Percentiles rank a stretch among this genome's conserved stretches.
phyloP scores from a whole-genome alignment of 139 green algal genomes.

The Protoeuglena noctilucae region DNA sequence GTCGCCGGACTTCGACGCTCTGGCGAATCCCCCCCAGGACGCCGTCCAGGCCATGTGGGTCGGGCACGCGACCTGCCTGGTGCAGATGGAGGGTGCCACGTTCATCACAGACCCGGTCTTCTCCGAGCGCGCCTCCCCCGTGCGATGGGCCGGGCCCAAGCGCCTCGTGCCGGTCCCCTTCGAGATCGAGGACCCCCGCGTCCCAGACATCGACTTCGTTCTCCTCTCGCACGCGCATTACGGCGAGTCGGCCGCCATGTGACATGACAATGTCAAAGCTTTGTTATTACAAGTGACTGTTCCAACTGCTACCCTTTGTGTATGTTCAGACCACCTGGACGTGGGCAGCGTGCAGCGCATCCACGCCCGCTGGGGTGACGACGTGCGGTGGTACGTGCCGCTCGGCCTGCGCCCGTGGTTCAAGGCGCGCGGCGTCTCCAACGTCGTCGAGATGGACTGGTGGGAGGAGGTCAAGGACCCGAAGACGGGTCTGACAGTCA shows the following conservation, averaged over 20 bases:
- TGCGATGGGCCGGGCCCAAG: conserved; percentile 28
- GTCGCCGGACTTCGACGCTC: conserved; percentile 8
- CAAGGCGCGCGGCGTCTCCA: conserved; percentile 14
- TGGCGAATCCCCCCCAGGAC: neutral
- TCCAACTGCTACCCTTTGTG: no score
- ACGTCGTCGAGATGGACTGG: conserved; percentile 60
- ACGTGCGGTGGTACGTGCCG: conserved; percentile 47
- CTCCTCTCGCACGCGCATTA: conserved; percentile 63
- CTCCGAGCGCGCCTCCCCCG: conserved; percentile 23
- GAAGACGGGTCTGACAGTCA: conserved; percentile 12
- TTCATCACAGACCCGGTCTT: conserved; percentile 66
- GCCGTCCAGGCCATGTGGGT: conserved; percentile 38
- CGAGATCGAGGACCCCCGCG: conserved; percentile 5
- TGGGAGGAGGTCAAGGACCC: conserved; percentile 40
- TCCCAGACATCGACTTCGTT: conserved; percentile 48
- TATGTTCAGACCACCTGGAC: conserved; percentile 67
- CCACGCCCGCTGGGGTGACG: conserved; percentile 23
- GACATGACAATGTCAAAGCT: no score
- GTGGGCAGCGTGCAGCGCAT: conserved; percentile 21
- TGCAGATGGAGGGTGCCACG: conserved; percentile 41
- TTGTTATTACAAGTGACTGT: no score
- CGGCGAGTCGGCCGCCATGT: no score
- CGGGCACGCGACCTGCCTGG: conserved; percentile 45
- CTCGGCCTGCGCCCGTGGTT: conserved; percentile 50
- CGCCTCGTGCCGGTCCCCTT: conserved; percentile 23